Evolutionary conservation across 805 yeast species (phyloP).

Genomic region (Alloascoidea africana): DNA sequence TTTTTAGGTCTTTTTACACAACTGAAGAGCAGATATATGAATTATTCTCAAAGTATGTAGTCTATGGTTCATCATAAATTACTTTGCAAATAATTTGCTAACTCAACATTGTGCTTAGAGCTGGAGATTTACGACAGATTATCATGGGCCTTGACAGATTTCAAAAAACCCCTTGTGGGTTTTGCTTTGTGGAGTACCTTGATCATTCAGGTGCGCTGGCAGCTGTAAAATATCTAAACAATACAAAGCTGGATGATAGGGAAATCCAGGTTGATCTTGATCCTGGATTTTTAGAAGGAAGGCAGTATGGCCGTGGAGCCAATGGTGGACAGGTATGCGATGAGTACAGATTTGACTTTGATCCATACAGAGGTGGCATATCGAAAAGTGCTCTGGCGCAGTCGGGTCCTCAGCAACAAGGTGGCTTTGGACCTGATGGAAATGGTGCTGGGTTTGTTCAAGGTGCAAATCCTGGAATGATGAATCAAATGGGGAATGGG

Average conservation of each 20-base stretch:
- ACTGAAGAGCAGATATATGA: slow-evolving; percentile 92
- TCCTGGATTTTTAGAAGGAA: slow-evolving; percentile 90
- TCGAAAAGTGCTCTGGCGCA: slow-evolving; percentile 5
- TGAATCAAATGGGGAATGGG: not conserved
- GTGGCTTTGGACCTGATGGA: too few species aligned
- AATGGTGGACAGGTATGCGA: slow-evolving; percentile 87
- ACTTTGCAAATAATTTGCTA: not conserved
- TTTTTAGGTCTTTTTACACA: slow-evolving; percentile 53
- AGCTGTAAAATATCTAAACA: slow-evolving; percentile 70
- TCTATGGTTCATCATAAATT: not conserved
- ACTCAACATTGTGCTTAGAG: slow-evolving; percentile 8
- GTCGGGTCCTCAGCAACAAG: not conserved
- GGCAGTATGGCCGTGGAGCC: slow-evolving; percentile 90
- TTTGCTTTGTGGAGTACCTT: slow-evolving; percentile 78
- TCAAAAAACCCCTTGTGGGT: slow-evolving; percentile 90
- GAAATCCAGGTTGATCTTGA: slow-evolving; percentile 78
- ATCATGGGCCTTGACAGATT: slow-evolving; percentile 92
- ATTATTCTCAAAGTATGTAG: slow-evolving; percentile 51
- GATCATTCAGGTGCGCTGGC: slow-evolving; percentile 57
- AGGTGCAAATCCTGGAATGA: not conserved
- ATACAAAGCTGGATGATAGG: slow-evolving; percentile 74
- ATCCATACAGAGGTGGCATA: slow-evolving; percentile 27
- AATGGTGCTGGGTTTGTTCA: too few species aligned
- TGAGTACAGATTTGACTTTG: slow-evolving; percentile 33
- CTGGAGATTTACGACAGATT: slow-evolving; percentile 60